Conservation (phyloP, 73 alveolate species). For the Paramecium pentaurelia region DNA sequence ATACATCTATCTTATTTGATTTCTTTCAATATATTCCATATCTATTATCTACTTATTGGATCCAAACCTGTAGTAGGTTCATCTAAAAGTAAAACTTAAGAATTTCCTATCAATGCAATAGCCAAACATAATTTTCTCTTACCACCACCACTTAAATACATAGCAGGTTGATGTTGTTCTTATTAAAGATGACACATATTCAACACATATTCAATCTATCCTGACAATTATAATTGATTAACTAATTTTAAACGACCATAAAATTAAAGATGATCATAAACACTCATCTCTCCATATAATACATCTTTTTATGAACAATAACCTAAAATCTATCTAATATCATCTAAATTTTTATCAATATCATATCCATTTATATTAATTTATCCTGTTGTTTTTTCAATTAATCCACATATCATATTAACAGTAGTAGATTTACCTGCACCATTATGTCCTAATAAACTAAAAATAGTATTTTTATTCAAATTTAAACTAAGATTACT, state of each 20-base stretch:
- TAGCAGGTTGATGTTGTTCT: constrained; percentile 44
- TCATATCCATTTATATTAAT: constrained; percentile 22
- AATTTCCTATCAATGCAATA: constrained; percentile 70
- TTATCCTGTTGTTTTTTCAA: constrained; percentile 59
- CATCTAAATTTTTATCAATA: constrained; percentile 44
- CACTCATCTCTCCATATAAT: constrained; percentile 61
- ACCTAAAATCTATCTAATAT: constrained; percentile 64
- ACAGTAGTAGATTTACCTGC: constrained; percentile 78
- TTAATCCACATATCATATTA: constrained; percentile 64
- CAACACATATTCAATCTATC: background rate
- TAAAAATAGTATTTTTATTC: constrained; percentile 35
- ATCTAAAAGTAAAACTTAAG: constrained; percentile 70
- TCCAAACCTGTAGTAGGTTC: constrained; percentile 83
- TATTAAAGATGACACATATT: constrained; percentile 27
- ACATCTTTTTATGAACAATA: constrained; percentile 70
- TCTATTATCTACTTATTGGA: constrained; percentile 62
- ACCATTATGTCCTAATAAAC: constrained; percentile 77
- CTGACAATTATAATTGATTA: background rate
- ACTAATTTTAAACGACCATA: constrained; percentile 64
- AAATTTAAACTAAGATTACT: background rate
- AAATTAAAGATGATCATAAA: constrained; percentile 62
- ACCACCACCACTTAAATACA: constrained; percentile 72
- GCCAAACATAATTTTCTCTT: constrained; percentile 77
- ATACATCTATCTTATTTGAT: constrained; percentile 61
- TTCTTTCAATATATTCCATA: constrained; percentile 63